Evolutionary conservation across 139 green algal species (phyloP).

Genomic region (Mesotaenium endlicherianum): DNA sequence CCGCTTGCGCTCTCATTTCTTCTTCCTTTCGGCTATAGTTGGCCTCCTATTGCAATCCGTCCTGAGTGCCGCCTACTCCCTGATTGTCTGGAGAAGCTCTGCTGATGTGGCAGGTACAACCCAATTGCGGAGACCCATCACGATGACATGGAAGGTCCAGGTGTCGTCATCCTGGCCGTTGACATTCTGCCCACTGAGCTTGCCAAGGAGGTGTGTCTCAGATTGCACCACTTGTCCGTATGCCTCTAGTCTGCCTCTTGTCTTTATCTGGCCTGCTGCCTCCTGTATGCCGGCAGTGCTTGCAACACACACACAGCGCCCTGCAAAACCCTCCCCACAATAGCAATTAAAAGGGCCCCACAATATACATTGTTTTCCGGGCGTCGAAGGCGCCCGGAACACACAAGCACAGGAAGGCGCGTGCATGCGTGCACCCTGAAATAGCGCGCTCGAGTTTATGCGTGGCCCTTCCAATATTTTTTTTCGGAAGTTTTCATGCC

Average conservation of each 20-base stretch:
- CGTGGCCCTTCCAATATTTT: not conserved
- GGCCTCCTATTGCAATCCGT: no score
- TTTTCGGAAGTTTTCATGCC: not conserved
- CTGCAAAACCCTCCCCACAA: not conserved
- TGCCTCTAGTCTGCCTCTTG: not conserved
- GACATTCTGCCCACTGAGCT: conserved; percentile 46
- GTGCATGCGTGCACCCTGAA: not conserved
- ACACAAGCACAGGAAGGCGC: not conserved
- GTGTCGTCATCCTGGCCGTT: conserved; percentile 33
- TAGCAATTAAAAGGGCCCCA: no score
- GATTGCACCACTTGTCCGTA: not conserved
- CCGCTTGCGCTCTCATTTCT: no score
- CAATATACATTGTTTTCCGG: not conserved
- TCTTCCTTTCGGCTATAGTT: no score
- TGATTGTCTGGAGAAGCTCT: no score
- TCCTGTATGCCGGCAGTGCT: not conserved
- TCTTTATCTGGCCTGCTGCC: not conserved
- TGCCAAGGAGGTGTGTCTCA: conserved; percentile 17
- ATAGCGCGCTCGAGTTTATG: not conserved
- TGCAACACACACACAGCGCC: no score
- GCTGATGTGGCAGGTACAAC: conserved; percentile 30
- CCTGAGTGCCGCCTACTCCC: no score
- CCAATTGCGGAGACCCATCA: not conserved
- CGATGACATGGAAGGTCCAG: conserved; percentile 39
- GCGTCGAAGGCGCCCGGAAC: not conserved